Conservation (phyloP, 2,329 filamentous ascomycete species). For the Thielaviopsis punctulata region DNA sequence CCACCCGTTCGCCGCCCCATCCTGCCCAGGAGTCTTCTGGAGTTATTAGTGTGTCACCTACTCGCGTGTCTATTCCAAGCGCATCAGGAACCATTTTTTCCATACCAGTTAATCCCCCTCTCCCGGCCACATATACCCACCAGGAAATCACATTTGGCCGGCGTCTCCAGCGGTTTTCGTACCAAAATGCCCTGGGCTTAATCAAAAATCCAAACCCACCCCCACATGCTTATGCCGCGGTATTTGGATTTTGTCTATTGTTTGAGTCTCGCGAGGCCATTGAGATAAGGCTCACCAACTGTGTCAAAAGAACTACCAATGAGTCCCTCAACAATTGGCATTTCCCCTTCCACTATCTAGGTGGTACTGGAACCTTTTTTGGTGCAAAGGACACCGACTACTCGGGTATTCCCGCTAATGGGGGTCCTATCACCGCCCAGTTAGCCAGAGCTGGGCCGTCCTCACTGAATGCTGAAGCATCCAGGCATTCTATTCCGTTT, state of each 20-base stretch:
- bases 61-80: background rate
- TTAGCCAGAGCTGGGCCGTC: background rate
- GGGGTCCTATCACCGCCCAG: background rate
- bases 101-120: slow-evolving; percentile 22
- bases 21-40: too few relatives aligned
- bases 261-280: slow-evolving; percentile 37
- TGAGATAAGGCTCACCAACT: slow-evolving; percentile 21
- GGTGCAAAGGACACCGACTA: background rate
- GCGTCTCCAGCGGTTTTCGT: slow-evolving; percentile 46
- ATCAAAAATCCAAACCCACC: slow-evolving; percentile 33
- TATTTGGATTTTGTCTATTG: slow-evolving; percentile 54
- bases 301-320: slow-evolving; percentile 19
- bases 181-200: slow-evolving; percentile 46
- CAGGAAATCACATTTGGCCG: slow-evolving; percentile 53
- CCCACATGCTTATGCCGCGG: slow-evolving; percentile 30
- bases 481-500: background rate
- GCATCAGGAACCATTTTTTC: too few relatives aligned
- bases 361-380: slow-evolving; percentile 52
- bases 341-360: slow-evolving; percentile 47
- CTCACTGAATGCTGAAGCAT: background rate
- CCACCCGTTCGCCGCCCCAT: too few relatives aligned
- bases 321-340: slow-evolving; percentile 39
- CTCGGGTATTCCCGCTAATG: background rate
- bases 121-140: slow-evolving; percentile 39
- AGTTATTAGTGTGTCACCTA: too few relatives aligned